Conservation (phyloP, 2,329 filamentous ascomycete genomes). For the Lachnellula subtilissima region DNA sequence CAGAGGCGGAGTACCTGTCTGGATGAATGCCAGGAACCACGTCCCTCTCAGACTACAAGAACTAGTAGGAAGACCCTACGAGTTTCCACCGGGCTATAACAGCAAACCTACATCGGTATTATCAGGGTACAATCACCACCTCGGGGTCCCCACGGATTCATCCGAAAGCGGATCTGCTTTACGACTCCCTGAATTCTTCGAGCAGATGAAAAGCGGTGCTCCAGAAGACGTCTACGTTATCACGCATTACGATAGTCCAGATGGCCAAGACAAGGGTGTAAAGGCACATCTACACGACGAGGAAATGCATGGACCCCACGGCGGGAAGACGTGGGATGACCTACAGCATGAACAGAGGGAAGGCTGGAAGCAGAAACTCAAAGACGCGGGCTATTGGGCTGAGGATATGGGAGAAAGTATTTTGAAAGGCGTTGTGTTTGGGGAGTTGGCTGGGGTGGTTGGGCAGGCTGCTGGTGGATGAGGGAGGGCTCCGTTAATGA, state of each 20-base stretch:
- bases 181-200: constrained; percentile 12
- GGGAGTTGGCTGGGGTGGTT: constrained; percentile 28
- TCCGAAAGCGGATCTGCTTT: background rate
- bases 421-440: constrained; percentile 32
- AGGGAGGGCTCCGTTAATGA: too few relatives aligned
- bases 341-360: constrained; percentile 25
- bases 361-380: constrained; percentile 28
- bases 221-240: constrained; percentile 11
- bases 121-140: constrained; percentile 5
- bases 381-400: constrained; percentile 30
- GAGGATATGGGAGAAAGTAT: constrained; percentile 29
- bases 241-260: background rate
- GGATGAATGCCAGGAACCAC: constrained; percentile 21
- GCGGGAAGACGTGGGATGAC: constrained; percentile 29
- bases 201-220: constrained; percentile 9
- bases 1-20: constrained; percentile 20
- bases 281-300: constrained; percentile 24
- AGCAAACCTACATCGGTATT: background rate
- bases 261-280: constrained; percentile 2
- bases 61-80: constrained; percentile 24
- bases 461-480: constrained; percentile 22
- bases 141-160: constrained; percentile 5
- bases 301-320: constrained; percentile 17
- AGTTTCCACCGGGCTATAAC: constrained; percentile 19
- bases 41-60: constrained; percentile 26